Evolutionary conservation across 768 basidiomycete genomes (phyloP).

Genomic region (Pleurotus eryngii): DNA sequence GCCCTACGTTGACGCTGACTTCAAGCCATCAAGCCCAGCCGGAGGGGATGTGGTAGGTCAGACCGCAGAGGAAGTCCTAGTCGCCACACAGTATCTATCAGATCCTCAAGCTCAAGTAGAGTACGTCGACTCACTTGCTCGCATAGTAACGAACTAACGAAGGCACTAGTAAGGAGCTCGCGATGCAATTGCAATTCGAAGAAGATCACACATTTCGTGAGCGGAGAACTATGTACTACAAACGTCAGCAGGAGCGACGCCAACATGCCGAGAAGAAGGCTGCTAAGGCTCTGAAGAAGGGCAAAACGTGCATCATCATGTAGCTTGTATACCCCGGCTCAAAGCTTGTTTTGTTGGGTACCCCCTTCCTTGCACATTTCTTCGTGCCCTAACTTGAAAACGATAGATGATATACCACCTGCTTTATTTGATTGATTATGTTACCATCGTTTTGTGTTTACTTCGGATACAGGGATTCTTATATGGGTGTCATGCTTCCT

Average conservation of each 20-base stretch:
- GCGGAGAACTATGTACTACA: slow-evolving; percentile 21
- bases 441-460: no score
- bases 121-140: slow-evolving; percentile 37
- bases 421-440: no score
- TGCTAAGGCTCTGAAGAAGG: not conserved
- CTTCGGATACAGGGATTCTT: no score
- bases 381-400: no score
- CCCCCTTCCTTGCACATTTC: no score
- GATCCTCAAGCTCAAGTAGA: slow-evolving; percentile 47
- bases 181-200: slow-evolving; percentile 74
- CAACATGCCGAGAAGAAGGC: not conserved
- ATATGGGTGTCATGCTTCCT: no score
- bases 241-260: slow-evolving; percentile 6
- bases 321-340: no score
- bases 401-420: no score
- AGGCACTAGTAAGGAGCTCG: slow-evolving; percentile 55
- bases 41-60: slow-evolving; percentile 83
- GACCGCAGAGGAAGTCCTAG: slow-evolving; percentile 58
- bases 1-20: slow-evolving; percentile 74
- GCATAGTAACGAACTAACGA: slow-evolving; percentile 1
- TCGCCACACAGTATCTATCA: slow-evolving; percentile 41
- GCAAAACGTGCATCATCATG: not conserved
- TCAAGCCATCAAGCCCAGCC: slow-evolving; percentile 58
- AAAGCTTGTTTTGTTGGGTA: no score
- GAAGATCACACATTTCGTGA: slow-evolving; percentile 59